Conservation (phyloP, 169 alveolate genomes). For the Pseudocohnilembus persalinus region DNA sequence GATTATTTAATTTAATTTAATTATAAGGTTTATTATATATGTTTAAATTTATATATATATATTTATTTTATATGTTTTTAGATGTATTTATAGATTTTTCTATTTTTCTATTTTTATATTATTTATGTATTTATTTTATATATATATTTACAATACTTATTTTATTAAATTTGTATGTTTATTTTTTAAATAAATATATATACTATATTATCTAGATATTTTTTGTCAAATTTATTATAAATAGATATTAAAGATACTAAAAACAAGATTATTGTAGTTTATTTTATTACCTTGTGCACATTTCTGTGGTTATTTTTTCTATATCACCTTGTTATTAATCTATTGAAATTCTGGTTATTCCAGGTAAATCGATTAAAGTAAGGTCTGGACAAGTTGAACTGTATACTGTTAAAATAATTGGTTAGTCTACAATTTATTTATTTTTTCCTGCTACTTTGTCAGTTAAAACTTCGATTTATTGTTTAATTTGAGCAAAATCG, state of each 20-base stretch:
- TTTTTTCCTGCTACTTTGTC: constrained; percentile 92
- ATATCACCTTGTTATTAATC: constrained; percentile 95
- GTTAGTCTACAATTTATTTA: constrained; percentile 96
- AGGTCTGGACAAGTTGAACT: constrained; percentile 97
- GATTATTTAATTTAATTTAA: no score
- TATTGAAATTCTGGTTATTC: constrained; percentile 97
- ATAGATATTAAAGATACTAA: neutral
- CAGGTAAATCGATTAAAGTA: constrained; percentile 98
- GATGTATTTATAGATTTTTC: no score
- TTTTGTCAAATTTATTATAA: no score
- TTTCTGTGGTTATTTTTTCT: constrained; percentile 93
- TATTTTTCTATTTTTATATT: no score
- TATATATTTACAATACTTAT: no score
- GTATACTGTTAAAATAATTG: constrained; percentile 95
- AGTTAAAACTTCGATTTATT: constrained; percentile 87
- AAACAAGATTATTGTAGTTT: neutral
- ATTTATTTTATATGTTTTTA: no score
- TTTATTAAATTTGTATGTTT: no score
- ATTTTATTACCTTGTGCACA: constrained; percentile 26
- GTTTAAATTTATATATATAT: no score
- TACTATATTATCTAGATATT: no score
- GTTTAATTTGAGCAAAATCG: constrained; percentile 92
- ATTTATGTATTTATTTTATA: no score
- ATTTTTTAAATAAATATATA: no score
- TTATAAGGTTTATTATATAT: no score